Base-by-base conservation (phyloP, 2,329 filamentous ascomycete species). In the Ambrosiella xylebori region DNA sequence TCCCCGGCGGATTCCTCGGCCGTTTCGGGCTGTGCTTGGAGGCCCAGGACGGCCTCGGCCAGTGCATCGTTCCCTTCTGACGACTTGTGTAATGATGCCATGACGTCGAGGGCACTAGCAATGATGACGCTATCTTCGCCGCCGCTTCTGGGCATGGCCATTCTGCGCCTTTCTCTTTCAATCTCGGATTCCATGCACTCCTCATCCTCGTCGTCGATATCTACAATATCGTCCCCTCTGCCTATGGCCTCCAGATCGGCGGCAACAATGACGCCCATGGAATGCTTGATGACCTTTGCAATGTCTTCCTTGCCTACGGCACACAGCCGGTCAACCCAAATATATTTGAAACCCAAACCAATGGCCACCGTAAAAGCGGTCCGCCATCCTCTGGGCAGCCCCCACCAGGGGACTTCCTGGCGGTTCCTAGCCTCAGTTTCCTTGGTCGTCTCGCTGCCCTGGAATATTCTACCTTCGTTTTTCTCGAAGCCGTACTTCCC, bases 331-430 rank as follows among this genome's bases (percentile, higher is more conserved):
- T 58, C 49, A 38, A 58, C 38, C 57, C 57, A 58, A 17, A 58
- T 54, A 37, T 58, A 58, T 27, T 45, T 53, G n/a, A 58, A 44
- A 7, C 57, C 57, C 13, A 58, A 35, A 15, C 49, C 38, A 35
- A 58, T 58, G 19, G 57, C 38, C 2, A 51, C 40, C 41, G 36
- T 52, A n/a, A 58, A 35, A 40, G 57, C 57, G 27, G 53, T 50
- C 17, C 40, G 37, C 37, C 50, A 58, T 37, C 53, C 38, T 17
- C 9, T 15, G 8, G 57, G 57, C 13, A 58, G 39, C 7, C 38
- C 27, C 6, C 44, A 50, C 57, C 57, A 58, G 1, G 57, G 57
- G 17, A 58, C 38, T 17, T 58, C 57, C 40, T 58, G 57, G n/a
- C 39, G 38, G 15, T 58, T 58, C 8, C 57, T 37, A 13, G 41